Conservation (phyloP, 1,139 yeast genomes). For the Taphrina pruni region DNA sequence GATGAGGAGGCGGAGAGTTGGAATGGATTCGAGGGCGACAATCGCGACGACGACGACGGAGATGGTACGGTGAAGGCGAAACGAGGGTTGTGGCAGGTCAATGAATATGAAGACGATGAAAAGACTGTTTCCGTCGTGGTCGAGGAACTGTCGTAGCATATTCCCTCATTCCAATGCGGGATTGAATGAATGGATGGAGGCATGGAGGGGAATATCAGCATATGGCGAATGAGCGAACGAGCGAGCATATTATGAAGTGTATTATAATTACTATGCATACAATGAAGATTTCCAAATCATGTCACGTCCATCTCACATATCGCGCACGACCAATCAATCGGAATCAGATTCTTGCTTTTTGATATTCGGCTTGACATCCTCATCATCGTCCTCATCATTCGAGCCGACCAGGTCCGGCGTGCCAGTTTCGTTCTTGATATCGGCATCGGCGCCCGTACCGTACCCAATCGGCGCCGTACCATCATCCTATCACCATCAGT, state of each 20-base stretch:
- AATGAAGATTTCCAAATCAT: background rate
- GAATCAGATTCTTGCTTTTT: constrained; percentile 6
- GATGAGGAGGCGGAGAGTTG: constrained; percentile 53
- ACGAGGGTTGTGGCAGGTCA: constrained; percentile 23
- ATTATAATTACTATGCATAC: background rate
- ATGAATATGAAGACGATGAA: constrained; percentile 42
- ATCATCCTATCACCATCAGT: constrained; percentile 14
- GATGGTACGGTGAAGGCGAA: background rate
- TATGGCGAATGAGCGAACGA: background rate
- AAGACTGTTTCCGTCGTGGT: constrained; percentile 41
- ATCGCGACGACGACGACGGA: background rate
- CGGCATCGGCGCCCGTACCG: constrained; percentile 12
- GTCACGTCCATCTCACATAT: background rate
- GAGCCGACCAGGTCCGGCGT: constrained; percentile 10
- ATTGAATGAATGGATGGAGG: background rate
- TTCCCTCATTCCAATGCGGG: background rate
- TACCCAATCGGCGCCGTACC: constrained; percentile 29
- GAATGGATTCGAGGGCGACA: constrained; percentile 46
- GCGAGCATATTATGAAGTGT: background rate
- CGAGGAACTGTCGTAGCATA: constrained; percentile 14
- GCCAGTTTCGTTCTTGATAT: background rate
- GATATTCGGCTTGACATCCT: constrained; percentile 8
- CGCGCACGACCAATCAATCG: too few relatives aligned
- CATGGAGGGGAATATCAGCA: background rate
- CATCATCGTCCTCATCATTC: constrained; percentile 1